Evolutionary conservation across 306 rosid species (phyloP).

Genomic region (Styphnolobium japonicum): DNA sequence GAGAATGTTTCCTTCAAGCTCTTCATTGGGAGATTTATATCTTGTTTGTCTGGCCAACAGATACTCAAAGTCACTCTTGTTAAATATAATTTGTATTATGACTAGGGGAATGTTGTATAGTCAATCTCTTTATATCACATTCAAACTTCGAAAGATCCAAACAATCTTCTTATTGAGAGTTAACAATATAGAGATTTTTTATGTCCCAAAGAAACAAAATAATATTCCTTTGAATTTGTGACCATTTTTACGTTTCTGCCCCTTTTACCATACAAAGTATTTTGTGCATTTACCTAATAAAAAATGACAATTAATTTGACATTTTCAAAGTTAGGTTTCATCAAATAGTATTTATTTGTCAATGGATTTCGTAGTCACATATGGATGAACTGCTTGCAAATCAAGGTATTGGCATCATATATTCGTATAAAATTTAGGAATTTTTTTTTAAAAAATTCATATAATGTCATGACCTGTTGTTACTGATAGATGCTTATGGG

Average conservation of each 20-base stretch:
- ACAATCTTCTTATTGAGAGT: not conserved
- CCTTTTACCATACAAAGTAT: not conserved
- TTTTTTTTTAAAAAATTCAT: not conserved
- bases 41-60: conserved; percentile 17
- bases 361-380: not conserved
- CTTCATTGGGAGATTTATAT: conserved; percentile 18
- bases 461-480: not conserved
- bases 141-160: not conserved
- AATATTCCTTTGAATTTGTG: conserved; percentile 18
- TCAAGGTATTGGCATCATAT: not conserved
- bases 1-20: conserved; percentile 18
- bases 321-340: not conserved
- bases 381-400: not conserved
- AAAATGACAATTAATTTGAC: not conserved
- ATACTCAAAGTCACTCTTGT: conserved; percentile 24
- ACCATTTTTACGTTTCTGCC: not conserved
- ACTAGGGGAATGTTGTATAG: conserved; percentile 37
- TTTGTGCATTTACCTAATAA: not conserved
- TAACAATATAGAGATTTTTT: conserved; percentile 10
- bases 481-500: not conserved
- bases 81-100: conserved; percentile 20
- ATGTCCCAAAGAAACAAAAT: conserved; percentile 16
- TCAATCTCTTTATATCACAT: conserved; percentile 5
- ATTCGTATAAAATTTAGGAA: not conserved
- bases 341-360: not conserved